Evolutionary conservation across 164 flowering plant genomes (phyloP), one percentile per base, ranked within the genome.

Genomic region (Piper betle): DNA sequence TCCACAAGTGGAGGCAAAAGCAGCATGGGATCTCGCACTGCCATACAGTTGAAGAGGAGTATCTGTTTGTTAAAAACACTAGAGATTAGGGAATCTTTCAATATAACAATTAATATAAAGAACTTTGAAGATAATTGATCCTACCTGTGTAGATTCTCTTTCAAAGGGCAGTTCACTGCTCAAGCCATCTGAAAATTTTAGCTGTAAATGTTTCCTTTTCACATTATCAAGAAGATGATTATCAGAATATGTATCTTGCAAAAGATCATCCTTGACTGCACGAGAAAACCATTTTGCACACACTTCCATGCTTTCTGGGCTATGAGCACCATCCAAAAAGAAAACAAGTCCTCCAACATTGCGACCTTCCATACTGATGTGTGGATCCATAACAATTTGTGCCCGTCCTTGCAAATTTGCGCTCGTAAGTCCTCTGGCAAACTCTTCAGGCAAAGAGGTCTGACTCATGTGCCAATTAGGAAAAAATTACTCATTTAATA

Each of bases 261-360:
- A 80, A 56, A 69, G 58, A 40, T 73, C 84, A 64, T 83, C 88
- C 65, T 77, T 73, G 66, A 79, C 74, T 57, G 89, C 84, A 66
- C 62, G 70, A 61, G 79, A 85, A 75, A 91, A 94, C 97, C 99
- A 94, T 67, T 64, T 82, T 57, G 80, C 97, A 71, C 97, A 94
- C 50, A 79, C 74, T 54, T 86, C 97, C 96, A 94, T 86, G 78
- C 99, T 94, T 80, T 94, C 99, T 64, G 96, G 97, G 66, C 93
- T 94, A 69, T 94, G 97, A 50, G 99, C 99, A 48, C 99, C 99
- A 79, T 94, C 99, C 74, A 94, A 68, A 74, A 78, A 91, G 72
- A 86, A 94, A 37, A 87, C 84, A 42, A 94, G 78, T 66, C 84
- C 80, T n/a, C 77, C 87, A 43, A 74, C 7, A 15, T 20, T 59